Percentiles rank a stretch among this genome's conserved stretches.
Evolutionary conservation across 1,284 basidiomycete species (phyloP).

Genomic region (Microbotryum silenes-acaulis): DNA sequence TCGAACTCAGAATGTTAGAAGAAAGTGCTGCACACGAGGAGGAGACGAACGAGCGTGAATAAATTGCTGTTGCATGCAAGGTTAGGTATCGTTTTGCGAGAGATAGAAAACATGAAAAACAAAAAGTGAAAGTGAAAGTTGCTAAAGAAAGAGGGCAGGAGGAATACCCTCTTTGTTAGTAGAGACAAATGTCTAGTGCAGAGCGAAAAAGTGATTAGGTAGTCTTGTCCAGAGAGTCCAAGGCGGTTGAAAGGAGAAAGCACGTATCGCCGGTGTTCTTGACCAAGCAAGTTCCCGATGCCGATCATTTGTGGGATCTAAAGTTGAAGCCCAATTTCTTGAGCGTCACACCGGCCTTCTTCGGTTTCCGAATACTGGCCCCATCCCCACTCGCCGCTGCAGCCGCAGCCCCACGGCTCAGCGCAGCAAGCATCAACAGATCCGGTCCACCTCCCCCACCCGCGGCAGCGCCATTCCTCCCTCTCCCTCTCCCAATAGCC

Average conservation of each 20-base stretch:
- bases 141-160: neutral
- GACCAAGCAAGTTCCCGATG: neutral
- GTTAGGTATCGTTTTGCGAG: neutral
- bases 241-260: neutral
- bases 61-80: too few relatives aligned
- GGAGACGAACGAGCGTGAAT: neutral
- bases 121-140: neutral
- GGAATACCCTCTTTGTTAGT: neutral
- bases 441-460: neutral
- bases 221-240: neutral
- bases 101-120: neutral
- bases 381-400: neutral
- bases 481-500: constrained; percentile 5
- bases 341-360: constrained; percentile 57
- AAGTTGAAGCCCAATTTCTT: constrained; percentile 55
- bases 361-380: constrained; percentile 24
- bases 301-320: neutral
- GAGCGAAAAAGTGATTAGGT: neutral
- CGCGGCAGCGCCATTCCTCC: neutral
- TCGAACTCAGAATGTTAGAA: too few relatives aligned
- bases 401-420: neutral
- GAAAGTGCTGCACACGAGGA: neutral
- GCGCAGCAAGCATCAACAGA: neutral
- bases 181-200: neutral
- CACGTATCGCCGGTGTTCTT: too few relatives aligned